Conservation (phyloP, 2,329 filamentous ascomycete genomes). For the Thelonectria olida region DNA sequence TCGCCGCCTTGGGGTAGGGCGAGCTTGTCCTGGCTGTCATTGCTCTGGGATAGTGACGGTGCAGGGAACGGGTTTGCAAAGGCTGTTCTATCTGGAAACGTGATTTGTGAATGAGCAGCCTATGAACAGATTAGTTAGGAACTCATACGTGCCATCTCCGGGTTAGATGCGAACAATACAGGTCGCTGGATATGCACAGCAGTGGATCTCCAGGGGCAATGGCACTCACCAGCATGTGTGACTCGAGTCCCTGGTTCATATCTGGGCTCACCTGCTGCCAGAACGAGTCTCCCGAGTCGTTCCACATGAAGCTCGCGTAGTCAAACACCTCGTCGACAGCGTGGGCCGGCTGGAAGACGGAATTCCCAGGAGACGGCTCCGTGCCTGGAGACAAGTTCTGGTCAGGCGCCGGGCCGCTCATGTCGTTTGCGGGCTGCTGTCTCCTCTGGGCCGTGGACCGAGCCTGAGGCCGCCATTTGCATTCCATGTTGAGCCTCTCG, state of each 20-base stretch:
- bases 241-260: conserved; percentile 34
- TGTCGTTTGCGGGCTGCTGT: conserved; percentile 16
- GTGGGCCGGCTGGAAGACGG: conserved; percentile 39
- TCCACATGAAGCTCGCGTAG: conserved; percentile 60
- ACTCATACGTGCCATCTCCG: neutral
- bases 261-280: conserved; percentile 46
- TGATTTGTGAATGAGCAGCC: conserved; percentile 34
- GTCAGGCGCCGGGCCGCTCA: conserved; percentile 16
- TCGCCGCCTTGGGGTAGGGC: conserved; percentile 25
- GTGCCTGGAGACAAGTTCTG: conserved; percentile 40
- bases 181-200: conserved; percentile 8
- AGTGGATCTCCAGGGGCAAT: conserved; percentile 6
- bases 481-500: conserved; percentile 60
- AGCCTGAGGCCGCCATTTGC: conserved; percentile 56
- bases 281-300: conserved; percentile 45
- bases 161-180: neutral
- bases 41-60: conserved; percentile 32
- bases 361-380: conserved; percentile 40
- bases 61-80: conserved; percentile 32
- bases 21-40: conserved; percentile 23
- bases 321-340: conserved; percentile 56
- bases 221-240: conserved; percentile 36
- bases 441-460: conserved; percentile 34
- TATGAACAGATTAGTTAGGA: conserved; percentile 7
- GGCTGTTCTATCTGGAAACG: conserved; percentile 36